phyloP scores from a whole-genome alignment of 129 eudicot species.

The Heracleum sosnowskyi region DNA sequence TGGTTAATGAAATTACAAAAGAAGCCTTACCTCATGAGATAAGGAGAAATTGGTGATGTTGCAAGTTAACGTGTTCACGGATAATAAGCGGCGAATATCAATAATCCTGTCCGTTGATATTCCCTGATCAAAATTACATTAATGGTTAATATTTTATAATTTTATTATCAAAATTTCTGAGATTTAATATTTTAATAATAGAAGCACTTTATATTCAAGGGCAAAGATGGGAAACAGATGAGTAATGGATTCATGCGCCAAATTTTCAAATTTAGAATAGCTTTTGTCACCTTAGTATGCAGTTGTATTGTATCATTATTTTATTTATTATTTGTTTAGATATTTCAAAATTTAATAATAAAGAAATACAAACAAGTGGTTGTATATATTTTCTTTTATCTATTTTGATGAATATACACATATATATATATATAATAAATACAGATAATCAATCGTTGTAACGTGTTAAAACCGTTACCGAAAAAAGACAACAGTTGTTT shows the following conservation, averaged over 20 bases:
- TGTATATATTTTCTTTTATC: no score
- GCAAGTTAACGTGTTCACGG: conserved; percentile 60
- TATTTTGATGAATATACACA: no score
- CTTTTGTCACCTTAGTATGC: not conserved
- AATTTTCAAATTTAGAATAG: not conserved
- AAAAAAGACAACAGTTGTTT: not conserved
- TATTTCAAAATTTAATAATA: not conserved
- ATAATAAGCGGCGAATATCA: conserved; percentile 79
- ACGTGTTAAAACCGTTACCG: not conserved
- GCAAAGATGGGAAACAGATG: not conserved
- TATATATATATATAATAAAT: no score
- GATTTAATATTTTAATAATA: not conserved
- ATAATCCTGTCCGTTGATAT: conserved; percentile 93
- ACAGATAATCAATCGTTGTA: not conserved
- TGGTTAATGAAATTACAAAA: not conserved
- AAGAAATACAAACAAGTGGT: no score
- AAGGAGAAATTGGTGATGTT: conserved; percentile 75
- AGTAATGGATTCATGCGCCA: not conserved
- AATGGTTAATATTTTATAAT: no score
- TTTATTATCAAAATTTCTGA: not conserved
- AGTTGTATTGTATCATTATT: not conserved
- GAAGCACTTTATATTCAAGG: not conserved
- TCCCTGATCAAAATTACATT: conserved; percentile 42
- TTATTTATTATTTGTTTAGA: not conserved
- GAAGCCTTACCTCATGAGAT: conserved; percentile 70